A percentile compares a stretch with the other conserved stretches of the same genome.
Evolutionary conservation across 768 basidiomycete species (phyloP).

Genomic region (Austroboletus eburneus): DNA sequence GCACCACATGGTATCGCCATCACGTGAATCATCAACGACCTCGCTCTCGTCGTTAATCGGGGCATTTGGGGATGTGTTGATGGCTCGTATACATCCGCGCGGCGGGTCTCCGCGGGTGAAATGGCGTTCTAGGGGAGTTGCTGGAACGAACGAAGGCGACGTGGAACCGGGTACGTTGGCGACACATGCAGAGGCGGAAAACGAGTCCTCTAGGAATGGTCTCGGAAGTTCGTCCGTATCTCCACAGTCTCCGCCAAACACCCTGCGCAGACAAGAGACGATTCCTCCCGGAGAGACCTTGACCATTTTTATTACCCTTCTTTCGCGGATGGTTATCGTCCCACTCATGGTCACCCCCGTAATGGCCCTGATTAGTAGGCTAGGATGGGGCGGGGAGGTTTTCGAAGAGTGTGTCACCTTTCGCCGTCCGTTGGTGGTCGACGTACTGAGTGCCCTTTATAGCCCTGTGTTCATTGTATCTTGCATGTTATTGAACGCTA

Average conservation of each 20-base stretch:
- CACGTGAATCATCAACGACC: constrained; percentile 11
- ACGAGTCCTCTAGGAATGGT: background rate
- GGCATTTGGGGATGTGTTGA: constrained; percentile 14
- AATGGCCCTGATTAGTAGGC: constrained; percentile 58
- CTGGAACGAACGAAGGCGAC: background rate
- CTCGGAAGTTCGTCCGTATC: background rate
- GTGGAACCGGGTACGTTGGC: constrained; percentile 7
- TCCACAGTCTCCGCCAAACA: background rate
- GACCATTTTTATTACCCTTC: constrained; percentile 80
- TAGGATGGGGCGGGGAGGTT: constrained; percentile 37
- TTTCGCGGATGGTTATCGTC: constrained; percentile 83
- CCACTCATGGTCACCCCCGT: constrained; percentile 76
- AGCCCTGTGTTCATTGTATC: constrained; percentile 88
- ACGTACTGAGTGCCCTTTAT: background rate
- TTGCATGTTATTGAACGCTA: constrained; percentile 75
- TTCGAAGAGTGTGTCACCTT: constrained; percentile 68
- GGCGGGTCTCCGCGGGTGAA: background rate
- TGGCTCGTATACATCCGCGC: constrained; percentile 6
- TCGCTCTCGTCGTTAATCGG: constrained; percentile 21
- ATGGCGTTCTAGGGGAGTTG: background rate
- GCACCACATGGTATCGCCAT: background rate
- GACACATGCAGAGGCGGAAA: constrained; percentile 3
- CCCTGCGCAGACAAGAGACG: constrained; percentile 3
- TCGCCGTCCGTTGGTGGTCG: background rate
- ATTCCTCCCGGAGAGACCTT: constrained; percentile 62